These are phyloP conservation scores for Cutaneotrichosporon mucoides DNA, from an alignment of 1,284 basidiomycete genomes.

Conservation along the genomic window DNA sequence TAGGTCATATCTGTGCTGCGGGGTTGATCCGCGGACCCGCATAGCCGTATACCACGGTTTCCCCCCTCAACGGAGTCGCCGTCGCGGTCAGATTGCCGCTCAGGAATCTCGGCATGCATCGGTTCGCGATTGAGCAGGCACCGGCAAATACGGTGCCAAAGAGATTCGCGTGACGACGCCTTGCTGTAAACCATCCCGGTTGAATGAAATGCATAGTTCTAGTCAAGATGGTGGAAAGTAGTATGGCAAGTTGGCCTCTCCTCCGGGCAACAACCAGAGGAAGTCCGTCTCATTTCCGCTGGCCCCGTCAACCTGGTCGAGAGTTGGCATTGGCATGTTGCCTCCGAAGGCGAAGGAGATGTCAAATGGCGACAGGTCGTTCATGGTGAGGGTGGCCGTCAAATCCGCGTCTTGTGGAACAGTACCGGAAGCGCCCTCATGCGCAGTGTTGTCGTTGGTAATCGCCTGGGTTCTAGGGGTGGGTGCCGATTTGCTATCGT, in stretches of 20 bases:
- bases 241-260: slow-evolving; percentile 5
- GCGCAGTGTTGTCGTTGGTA: no score
- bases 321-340: slow-evolving; percentile 4
- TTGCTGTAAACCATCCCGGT: no score
- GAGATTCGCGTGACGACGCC: no score
- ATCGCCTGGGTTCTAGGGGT: not conserved
- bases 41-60: no score
- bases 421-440: not conserved
- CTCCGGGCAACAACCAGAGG: slow-evolving; percentile 6
- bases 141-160: no score
- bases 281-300: slow-evolving; percentile 1
- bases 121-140: no score
- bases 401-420: not conserved
- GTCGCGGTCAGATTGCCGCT: no score
- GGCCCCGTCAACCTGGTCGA: not conserved
- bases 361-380: slow-evolving; percentile 7
- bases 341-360: not conserved
- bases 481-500: slow-evolving; percentile 3
- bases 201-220: not conserved
- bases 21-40: no score
- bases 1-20: no score
- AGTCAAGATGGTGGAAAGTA: slow-evolving; percentile 6
- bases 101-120: no score
- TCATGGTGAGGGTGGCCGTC: not conserved
- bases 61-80: no score